These are phyloP conservation scores for Diaporthe batatas DNA, from an alignment of 2,329 filamentous ascomycete genomes.

Conservation along the genomic window DNA sequence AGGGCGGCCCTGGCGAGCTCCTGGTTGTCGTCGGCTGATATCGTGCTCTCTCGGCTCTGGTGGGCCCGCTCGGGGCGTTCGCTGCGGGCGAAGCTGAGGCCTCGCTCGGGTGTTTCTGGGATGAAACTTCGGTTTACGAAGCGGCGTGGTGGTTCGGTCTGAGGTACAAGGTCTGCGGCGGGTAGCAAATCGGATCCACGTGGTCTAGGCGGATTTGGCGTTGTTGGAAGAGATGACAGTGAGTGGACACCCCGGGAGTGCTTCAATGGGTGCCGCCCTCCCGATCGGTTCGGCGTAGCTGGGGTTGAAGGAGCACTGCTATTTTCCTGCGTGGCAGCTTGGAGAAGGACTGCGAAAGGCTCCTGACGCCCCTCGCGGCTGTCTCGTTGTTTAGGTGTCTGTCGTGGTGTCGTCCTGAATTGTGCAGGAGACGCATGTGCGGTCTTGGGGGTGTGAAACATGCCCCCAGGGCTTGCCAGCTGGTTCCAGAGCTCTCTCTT, in stretches of 20 bases:
- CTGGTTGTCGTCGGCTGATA: conserved; percentile 76
- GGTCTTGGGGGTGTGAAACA: conserved; percentile 73
- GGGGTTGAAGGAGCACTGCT: conserved; percentile 82
- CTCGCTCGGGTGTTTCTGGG: conserved; percentile 58
- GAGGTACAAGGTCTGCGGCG: conserved; percentile 72
- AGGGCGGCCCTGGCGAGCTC: conserved; percentile 69
- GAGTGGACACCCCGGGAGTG: conserved; percentile 85
- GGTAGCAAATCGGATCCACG: conserved; percentile 68
- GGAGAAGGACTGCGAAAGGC: conserved; percentile 82
- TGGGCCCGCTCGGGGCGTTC: conserved; percentile 60
- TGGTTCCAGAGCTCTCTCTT: conserved; percentile 89
- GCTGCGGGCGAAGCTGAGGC: conserved; percentile 49
- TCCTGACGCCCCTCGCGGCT: conserved; percentile 64
- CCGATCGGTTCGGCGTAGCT: conserved; percentile 58
- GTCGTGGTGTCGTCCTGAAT: conserved; percentile 62
- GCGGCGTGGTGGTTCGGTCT: conserved; percentile 68
- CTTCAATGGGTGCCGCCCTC: conserved; percentile 65
- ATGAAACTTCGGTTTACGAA: conserved; percentile 55
- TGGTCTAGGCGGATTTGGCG: conserved; percentile 69
- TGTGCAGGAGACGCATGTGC: conserved; percentile 60
- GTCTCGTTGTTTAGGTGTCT: conserved; percentile 62
- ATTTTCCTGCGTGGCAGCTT: conserved; percentile 83
- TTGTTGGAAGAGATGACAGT: conserved; percentile 85
- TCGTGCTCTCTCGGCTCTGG: conserved; percentile 87
- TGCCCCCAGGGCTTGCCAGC: conserved; percentile 80